Evolutionary conservation across 345 rosid genomes (phyloP).

Genomic region (Corchorus olitorius): DNA sequence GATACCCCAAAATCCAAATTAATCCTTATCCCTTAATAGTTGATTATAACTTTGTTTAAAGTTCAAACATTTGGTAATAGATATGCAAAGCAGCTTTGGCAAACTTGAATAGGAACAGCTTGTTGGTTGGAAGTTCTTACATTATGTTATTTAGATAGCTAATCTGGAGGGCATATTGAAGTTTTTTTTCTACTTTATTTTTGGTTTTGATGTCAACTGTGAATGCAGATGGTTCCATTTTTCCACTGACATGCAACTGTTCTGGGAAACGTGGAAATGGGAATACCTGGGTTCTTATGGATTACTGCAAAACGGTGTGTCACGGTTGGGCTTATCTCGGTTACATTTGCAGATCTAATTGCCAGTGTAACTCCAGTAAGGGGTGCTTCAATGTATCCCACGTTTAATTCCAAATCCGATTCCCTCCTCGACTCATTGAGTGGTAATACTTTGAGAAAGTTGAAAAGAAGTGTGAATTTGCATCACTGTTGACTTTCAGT

Average conservation of each 20-base stretch:
- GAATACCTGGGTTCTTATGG: constrained; percentile 49
- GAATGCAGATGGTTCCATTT: constrained; percentile 43
- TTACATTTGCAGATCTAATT: constrained; percentile 69
- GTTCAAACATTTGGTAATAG: background rate
- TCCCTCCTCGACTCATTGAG: constrained; percentile 30
- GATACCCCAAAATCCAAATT: background rate
- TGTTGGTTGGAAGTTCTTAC: background rate
- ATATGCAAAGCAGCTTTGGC: too few species aligned
- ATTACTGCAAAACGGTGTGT: constrained; percentile 49
- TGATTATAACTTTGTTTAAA: background rate
- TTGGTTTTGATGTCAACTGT: constrained; percentile 12
- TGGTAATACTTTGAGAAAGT: constrained; percentile 24
- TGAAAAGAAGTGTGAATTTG: background rate
- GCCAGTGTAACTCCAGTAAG: constrained; percentile 59
- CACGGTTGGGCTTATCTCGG: constrained; percentile 57
- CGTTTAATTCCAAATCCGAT: constrained; percentile 55
- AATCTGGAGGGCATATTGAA: background rate
- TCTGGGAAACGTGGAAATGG: constrained; percentile 42
- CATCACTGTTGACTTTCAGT: constrained; percentile 10
- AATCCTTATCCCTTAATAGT: background rate
- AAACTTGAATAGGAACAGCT: background rate
- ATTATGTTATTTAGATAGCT: background rate
- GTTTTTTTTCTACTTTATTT: constrained; percentile 10
- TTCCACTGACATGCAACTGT: constrained; percentile 23
- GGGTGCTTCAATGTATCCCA: constrained; percentile 83